phyloP scores from a whole-genome alignment of 1,284 basidiomycete genomes.

The Apiotrichum mycotoxinovorans region DNA sequence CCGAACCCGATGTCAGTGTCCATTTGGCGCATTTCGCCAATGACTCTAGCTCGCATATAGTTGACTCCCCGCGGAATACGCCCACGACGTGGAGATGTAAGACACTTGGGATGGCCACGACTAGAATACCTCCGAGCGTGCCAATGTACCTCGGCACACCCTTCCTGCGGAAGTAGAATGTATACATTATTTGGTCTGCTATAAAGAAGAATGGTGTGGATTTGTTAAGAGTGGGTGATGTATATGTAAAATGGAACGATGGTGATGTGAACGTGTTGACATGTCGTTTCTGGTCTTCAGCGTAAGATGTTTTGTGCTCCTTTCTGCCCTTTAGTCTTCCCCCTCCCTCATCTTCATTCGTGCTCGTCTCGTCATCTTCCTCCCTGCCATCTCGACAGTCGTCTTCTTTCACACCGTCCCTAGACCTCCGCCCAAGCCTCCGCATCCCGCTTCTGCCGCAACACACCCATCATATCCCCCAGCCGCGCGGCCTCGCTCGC shows the following conservation, averaged over 20 bases:
- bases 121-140: no score
- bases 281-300: no score
- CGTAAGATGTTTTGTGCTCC: no score
- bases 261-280: background rate
- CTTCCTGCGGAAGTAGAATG: no score
- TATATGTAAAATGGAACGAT: background rate
- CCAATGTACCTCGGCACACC: no score
- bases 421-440: slow-evolving; percentile 24
- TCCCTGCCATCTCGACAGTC: background rate
- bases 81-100: no score
- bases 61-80: no score
- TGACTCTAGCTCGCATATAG: slow-evolving; percentile 3
- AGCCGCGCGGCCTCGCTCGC: slow-evolving; percentile 21
- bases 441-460: slow-evolving; percentile 12
- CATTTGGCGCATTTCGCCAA: slow-evolving; percentile 1
- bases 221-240: no score
- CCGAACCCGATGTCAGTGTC: slow-evolving; percentile 2
- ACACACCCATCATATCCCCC: slow-evolving; percentile 23
- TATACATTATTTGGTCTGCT: no score
- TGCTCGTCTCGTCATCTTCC: background rate
- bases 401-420: background rate
- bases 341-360: background rate
- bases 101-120: no score
- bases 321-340: no score
- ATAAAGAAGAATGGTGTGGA: background rate